Evolutionary conservation across 1,284 basidiomycete species (phyloP).

Genomic region (Phylloporus sp.): DNA sequence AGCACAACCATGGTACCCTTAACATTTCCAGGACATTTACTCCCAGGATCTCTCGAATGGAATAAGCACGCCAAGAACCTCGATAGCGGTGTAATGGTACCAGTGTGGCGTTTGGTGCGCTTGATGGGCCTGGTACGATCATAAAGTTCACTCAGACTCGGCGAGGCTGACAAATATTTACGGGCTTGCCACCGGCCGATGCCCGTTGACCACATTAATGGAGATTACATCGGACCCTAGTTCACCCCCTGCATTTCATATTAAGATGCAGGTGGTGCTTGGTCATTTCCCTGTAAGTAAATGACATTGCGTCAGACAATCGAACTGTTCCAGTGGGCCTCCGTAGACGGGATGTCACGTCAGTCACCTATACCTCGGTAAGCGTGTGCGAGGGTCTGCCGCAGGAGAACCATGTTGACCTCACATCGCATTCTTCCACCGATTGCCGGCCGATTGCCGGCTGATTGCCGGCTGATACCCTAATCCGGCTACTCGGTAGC

Average conservation of each 20-base stretch:
- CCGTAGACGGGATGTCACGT: slow-evolving; percentile 9
- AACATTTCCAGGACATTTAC: slow-evolving; percentile 7
- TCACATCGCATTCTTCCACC: slow-evolving; percentile 17
- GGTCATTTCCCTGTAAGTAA: slow-evolving; percentile 14
- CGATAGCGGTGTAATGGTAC: slow-evolving; percentile 18
- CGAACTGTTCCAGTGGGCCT: slow-evolving; percentile 10
- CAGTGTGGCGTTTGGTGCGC: slow-evolving; percentile 18
- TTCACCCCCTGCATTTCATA: slow-evolving; percentile 23
- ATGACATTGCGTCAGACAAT: slow-evolving; percentile 17
- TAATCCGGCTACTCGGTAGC: slow-evolving; percentile 23
- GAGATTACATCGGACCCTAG: slow-evolving; percentile 27
- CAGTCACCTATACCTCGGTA: slow-evolving; percentile 11
- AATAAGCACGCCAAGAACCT: slow-evolving; percentile 11
- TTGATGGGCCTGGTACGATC: slow-evolving; percentile 18
- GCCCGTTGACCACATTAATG: slow-evolving; percentile 21
- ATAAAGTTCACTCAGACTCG: slow-evolving; percentile 6
- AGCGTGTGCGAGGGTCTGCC: slow-evolving; percentile 17
- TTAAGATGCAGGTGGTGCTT: slow-evolving; percentile 22
- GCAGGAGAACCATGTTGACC: slow-evolving; percentile 19
- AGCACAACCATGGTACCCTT: slow-evolving; percentile 1
- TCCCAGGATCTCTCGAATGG: slow-evolving; percentile 3
- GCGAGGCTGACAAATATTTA: slow-evolving; percentile 29
- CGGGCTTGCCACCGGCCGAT: slow-evolving; percentile 16
- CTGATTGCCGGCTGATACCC: slow-evolving; percentile 20
- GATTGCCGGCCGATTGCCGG: slow-evolving; percentile 17